Percentiles rank a stretch among this genome's conserved stretches.
These are phyloP conservation scores for Salix koriyanagi DNA, from an alignment of 345 rosid species.

Conservation along the genomic window DNA sequence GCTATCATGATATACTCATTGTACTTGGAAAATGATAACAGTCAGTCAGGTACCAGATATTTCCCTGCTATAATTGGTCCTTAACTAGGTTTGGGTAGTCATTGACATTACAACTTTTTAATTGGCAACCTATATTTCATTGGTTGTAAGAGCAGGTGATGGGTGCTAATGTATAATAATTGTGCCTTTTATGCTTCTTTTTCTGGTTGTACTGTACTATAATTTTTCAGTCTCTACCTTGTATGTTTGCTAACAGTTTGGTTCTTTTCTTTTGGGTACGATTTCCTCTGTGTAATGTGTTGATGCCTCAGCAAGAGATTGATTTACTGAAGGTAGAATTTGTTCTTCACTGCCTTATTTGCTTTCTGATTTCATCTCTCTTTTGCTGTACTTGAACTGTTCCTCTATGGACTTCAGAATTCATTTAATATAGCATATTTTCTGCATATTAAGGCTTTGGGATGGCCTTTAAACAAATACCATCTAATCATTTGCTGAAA, in stretches of 20 bases:
- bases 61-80: not conserved
- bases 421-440: not conserved
- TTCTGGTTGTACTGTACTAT: not conserved
- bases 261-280: conserved; percentile 28
- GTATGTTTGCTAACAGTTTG: conserved; percentile 33
- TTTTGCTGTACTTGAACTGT: not conserved
- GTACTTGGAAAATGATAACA: not conserved
- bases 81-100: not conserved
- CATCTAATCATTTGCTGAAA: not conserved
- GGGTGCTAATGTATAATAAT: not conserved
- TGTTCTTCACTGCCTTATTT: not conserved
- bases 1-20: not conserved
- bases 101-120: not conserved
- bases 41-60: not conserved
- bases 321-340: conserved; percentile 83
- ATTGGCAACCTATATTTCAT: not conserved
- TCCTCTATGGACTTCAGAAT: not conserved
- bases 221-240: conserved; percentile 5
- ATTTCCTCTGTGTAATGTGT: conserved; percentile 26
- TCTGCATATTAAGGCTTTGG: not conserved
- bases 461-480: not conserved
- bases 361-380: not conserved
- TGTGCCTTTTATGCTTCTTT: not conserved
- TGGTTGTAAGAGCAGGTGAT: not conserved
- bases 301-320: conserved; percentile 85